phyloP scores from a whole-genome alignment of 2,329 filamentous ascomycete species.

The Stagonosporopsis tanaceti region DNA sequence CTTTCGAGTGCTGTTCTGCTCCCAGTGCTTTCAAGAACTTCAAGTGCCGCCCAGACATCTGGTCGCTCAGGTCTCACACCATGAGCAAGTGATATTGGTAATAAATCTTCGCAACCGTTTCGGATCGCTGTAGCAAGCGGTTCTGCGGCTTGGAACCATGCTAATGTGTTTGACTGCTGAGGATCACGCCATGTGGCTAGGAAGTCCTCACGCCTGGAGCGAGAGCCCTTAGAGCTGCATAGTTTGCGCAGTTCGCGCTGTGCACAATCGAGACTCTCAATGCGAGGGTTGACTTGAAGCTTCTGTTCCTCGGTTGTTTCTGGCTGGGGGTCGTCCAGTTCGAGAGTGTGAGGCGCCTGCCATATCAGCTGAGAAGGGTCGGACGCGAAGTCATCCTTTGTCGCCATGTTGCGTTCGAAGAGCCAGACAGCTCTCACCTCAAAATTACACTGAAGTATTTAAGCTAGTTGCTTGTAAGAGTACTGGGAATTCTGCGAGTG shows the following conservation, averaged over 20 bases:
- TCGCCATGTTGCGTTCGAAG: no score
- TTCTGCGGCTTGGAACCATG: neutral
- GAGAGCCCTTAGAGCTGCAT: neutral
- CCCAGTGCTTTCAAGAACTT: neutral
- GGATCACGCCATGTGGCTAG: neutral
- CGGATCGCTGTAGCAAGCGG: neutral
- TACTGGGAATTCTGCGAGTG: neutral
- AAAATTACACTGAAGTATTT: neutral
- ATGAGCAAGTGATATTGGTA: neutral
- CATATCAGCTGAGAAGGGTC: slow-evolving; percentile 3
- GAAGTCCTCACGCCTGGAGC: neutral
- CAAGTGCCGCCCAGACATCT: slow-evolving; percentile 1
- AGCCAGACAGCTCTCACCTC: neutral
- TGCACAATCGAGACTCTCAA: neutral
- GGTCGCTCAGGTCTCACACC: neutral
- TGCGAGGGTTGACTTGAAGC: neutral
- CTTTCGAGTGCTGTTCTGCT: neutral
- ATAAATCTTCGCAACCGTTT: neutral
- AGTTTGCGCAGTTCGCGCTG: neutral
- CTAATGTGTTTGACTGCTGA: neutral
- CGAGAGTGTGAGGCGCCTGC: neutral
- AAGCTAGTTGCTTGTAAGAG: neutral
- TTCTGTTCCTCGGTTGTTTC: neutral
- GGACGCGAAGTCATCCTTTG: neutral
- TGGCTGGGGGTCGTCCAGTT: neutral